phyloP scores from a whole-genome alignment of 176 grass and related monocot genomes.

The Hordeum marinum region DNA sequence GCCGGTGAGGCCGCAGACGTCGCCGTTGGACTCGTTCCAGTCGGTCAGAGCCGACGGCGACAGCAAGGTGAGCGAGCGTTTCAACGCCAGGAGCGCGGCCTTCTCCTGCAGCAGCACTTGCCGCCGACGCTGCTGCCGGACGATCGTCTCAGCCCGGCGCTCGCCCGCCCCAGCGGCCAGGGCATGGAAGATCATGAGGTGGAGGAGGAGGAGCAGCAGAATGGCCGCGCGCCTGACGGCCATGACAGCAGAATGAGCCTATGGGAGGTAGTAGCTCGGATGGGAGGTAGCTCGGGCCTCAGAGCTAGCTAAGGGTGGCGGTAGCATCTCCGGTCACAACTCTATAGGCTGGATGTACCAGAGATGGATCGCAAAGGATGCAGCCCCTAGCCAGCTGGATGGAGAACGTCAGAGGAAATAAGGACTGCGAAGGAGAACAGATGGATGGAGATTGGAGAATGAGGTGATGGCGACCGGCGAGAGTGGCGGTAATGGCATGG shows the following conservation, averaged over 20 bases:
- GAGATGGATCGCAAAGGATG: background rate
- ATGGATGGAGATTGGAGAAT: constrained; percentile 8
- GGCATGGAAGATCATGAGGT: constrained; percentile 8
- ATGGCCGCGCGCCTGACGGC: constrained; percentile 13
- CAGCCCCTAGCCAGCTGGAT: too few species aligned
- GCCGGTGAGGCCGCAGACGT: constrained; percentile 58
- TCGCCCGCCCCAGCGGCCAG: background rate
- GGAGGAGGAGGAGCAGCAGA: constrained; percentile 27
- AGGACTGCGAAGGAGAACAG: background rate
- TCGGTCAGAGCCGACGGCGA: constrained; percentile 29
- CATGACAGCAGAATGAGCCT: too few species aligned
- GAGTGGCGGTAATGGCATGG: background rate
- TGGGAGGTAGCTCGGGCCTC: background rate
- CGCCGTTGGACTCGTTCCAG: constrained; percentile 63
- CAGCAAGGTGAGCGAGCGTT: constrained; percentile 21
- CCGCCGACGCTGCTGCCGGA: background rate
- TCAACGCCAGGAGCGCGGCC: constrained; percentile 60
- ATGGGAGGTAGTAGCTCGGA: too few species aligned
- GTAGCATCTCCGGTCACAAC: background rate
- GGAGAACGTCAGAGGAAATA: background rate
- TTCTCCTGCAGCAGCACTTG: constrained; percentile 42
- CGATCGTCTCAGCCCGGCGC: background rate
- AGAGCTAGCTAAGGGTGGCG: background rate
- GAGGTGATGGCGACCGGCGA: constrained; percentile 9
- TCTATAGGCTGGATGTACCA: background rate